Percentiles rank a stretch among this genome's conserved stretches.
These are phyloP conservation scores for Atractiella rhizophila DNA, from an alignment of 768 basidiomycete genomes.

Conservation along the genomic window DNA sequence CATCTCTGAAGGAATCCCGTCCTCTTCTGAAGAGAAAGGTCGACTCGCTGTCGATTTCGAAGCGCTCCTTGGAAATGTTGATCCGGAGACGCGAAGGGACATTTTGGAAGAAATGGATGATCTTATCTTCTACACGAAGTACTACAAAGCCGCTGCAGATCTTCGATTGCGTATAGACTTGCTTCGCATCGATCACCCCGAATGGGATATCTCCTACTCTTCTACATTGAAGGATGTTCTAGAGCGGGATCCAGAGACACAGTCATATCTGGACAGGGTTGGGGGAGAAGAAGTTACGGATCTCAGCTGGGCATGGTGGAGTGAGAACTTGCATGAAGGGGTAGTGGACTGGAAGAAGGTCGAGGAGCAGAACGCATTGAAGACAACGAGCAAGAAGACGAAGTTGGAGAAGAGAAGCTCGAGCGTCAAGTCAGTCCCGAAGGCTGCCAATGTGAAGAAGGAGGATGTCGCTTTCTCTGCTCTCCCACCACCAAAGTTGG, in stretches of 20 bases:
- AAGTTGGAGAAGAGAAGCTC: not conserved
- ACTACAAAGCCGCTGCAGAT: not conserved
- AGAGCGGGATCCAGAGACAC: too few species aligned
- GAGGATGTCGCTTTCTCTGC: too few species aligned
- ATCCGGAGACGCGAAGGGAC: not conserved
- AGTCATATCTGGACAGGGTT: not conserved
- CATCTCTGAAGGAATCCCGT: constrained; percentile 4
- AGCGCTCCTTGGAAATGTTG: not conserved
- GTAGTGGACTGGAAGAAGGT: not conserved
- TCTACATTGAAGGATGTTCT: too few species aligned
- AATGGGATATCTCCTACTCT: constrained; percentile 5
- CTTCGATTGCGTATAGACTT: not conserved
- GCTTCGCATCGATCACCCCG: constrained; percentile 2
- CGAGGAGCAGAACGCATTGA: not conserved
- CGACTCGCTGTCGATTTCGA: constrained; percentile 4
- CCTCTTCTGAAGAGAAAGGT: not conserved
- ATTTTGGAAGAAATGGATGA: not conserved
- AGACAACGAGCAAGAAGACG: not conserved
- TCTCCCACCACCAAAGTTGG: too few species aligned
- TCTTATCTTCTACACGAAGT: not conserved
- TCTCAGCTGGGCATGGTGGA: too few species aligned
- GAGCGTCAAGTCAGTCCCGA: too few species aligned
- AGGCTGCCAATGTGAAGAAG: too few species aligned
- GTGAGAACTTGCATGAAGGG: not conserved
- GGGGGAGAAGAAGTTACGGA: too few species aligned